A percentile compares a stretch with the other conserved stretches of the same genome.
These are phyloP conservation scores for Eragrostis tef DNA, from an alignment of 202 grass and related monocot species.

Conservation along the genomic window DNA sequence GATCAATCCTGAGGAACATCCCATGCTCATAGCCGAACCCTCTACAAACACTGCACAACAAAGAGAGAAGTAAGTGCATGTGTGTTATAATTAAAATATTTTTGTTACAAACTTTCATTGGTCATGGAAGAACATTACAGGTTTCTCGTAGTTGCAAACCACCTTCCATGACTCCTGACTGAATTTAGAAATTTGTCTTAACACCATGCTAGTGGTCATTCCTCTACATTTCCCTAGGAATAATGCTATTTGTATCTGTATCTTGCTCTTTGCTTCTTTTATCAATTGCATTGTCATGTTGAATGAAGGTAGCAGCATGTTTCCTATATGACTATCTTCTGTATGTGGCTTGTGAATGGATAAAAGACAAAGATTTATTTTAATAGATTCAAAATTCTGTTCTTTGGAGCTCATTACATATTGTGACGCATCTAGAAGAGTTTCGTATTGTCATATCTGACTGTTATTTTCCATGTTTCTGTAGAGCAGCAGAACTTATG, in stretches of 20 bases:
- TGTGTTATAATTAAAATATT: slow-evolving; percentile 40
- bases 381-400: not conserved
- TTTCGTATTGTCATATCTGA: slow-evolving; percentile 32
- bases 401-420: not conserved
- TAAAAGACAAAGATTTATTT: not conserved
- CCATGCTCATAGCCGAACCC: slow-evolving; percentile 93
- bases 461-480: slow-evolving; percentile 49
- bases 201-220: not conserved
- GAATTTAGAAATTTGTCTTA: not conserved
- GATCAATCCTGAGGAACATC: slow-evolving; percentile 98
- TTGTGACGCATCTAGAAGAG: not conserved
- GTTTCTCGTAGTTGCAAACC: slow-evolving; percentile 8
- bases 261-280: not conserved
- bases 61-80: slow-evolving; percentile 78
- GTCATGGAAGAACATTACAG: not conserved
- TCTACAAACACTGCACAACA: slow-evolving; percentile 84
- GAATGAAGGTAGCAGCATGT: slow-evolving; percentile 14
- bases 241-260: not conserved
- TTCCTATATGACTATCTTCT: not conserved
- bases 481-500: slow-evolving; percentile 94
- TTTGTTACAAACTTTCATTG: slow-evolving; percentile 12
- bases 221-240: not conserved
- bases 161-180: not conserved
- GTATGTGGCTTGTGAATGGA: not conserved
- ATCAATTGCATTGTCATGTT: not conserved